Evolutionary conservation across 495 filamentous ascomycete genomes (phyloP).

Genomic region (Penicillium verhagenii): DNA sequence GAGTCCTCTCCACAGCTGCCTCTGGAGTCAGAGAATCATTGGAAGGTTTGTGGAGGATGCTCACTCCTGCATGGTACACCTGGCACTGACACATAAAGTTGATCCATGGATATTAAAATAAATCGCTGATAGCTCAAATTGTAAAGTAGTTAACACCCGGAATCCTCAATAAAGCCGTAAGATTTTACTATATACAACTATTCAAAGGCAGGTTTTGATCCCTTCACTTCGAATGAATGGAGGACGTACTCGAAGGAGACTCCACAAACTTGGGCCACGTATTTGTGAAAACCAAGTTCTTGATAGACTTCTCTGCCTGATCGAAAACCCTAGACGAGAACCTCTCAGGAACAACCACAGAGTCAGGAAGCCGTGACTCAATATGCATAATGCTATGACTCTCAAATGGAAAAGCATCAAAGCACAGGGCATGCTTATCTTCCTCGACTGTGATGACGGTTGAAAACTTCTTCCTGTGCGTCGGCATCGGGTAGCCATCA

Average conservation of each 20-base stretch:
- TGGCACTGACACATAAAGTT: background rate
- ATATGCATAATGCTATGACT: constrained; percentile 11
- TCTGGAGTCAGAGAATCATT: background rate
- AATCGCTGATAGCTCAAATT: background rate
- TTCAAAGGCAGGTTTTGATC: background rate
- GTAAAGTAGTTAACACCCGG: background rate
- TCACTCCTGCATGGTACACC: background rate
- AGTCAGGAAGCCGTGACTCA: constrained; percentile 12
- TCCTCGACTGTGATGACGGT: constrained; percentile 2
- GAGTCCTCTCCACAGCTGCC: background rate
- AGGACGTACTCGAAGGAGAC: constrained; percentile 9
- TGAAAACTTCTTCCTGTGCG: constrained; percentile 6
- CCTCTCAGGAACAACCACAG: constrained; percentile 32
- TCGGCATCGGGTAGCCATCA: constrained; percentile 1
- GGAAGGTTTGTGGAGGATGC: background rate
- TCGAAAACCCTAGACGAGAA: constrained; percentile 52
- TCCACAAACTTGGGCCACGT: constrained; percentile 59
- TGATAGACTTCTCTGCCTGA: constrained; percentile 52
- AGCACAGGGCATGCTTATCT: constrained; percentile 11
- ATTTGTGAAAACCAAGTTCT: constrained; percentile 58
- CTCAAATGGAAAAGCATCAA: constrained; percentile 7
- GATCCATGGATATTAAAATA: too few relatives aligned
- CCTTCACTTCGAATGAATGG: constrained; percentile 7
- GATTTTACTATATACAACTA: background rate
- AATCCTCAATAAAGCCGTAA: background rate